Base-by-base conservation (phyloP, 495 filamentous ascomycete genomes). In the Aspergillus nanangensis region DNA sequence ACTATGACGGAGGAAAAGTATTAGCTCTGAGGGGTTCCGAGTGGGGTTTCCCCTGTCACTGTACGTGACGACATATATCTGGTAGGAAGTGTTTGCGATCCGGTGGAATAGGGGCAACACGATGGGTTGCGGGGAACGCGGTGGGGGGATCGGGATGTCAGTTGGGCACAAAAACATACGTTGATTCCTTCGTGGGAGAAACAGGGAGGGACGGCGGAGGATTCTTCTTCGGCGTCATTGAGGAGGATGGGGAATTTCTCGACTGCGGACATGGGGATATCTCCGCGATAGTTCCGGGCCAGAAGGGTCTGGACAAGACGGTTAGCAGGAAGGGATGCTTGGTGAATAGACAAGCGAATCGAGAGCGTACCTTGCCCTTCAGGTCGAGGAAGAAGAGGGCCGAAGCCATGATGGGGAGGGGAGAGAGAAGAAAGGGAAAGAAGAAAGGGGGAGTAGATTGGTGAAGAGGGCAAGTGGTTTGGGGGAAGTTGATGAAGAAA, bases 171-270 rank as follows among this genome's bases (percentile, higher is more conserved):
- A 3, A 10, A 49, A 60, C 84, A 51, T 71, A 95, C 91, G 61
- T 99, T 99, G 67, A 99, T 94, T 56, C 94, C 94, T 71, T 97
- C 93, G 67, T 95, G 86, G 34, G 92, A 96, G 76, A 99, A 96
- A 69, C 94, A 99, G 57, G 94, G 94, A 27, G 94, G 89, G 20
- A 97, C 93, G 36, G 93, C 91, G 29, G 92, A 96, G 57, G 86
- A 93, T 69, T 99, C 94, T 81, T 99, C 94, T 83, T 99, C 94
- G 66, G 94, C 94, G 74, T 99, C 94, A 66, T 86, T 90, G 47
- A 99, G 81, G 50, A 99, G 88, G 58, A 95, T 79, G 47, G 94
- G 94, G 68, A 99, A 99, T 66, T 93, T 93, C 71, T 99, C 94
- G 62, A 97, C 94, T 35, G 94, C 94, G 44, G 90, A 94, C 94